phyloP scores from a whole-genome alignment of 257 asterid genomes.

The Pogostemon cablin region DNA sequence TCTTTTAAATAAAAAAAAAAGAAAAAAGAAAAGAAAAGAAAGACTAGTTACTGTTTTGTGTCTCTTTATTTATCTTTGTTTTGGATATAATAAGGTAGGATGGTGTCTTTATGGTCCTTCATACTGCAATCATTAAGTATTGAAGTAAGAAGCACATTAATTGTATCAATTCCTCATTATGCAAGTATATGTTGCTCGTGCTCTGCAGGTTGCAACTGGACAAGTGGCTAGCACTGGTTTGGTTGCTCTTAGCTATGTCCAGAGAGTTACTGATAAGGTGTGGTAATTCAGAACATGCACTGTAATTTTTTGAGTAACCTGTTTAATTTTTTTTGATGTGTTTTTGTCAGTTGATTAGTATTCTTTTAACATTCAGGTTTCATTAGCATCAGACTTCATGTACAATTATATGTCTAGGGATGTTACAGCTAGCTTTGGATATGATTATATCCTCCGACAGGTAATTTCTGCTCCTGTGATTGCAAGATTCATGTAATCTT shows the following conservation, averaged over 20 bases:
- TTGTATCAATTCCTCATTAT: slow-evolving; percentile 4
- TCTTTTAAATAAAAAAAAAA: too few species aligned
- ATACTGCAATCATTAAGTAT: neutral
- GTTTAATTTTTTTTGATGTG: neutral
- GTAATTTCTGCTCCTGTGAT: slow-evolving; percentile 40
- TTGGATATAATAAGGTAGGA: neutral
- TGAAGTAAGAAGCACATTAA: neutral
- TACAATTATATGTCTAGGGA: slow-evolving; percentile 86
- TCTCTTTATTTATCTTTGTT: neutral
- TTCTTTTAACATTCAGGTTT: slow-evolving; percentile 55
- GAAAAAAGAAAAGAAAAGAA: neutral
- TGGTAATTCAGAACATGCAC: slow-evolving; percentile 4
- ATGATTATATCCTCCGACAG: slow-evolving; percentile 92
- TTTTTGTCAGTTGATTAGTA: slow-evolving; percentile 23
- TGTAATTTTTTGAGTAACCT: neutral
- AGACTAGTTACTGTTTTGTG: neutral
- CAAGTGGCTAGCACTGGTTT: slow-evolving; percentile 95
- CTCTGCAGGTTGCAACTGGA: slow-evolving; percentile 82
- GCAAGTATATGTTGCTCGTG: slow-evolving; percentile 9
- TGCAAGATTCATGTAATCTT: slow-evolving; percentile 2
- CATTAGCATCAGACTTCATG: slow-evolving; percentile 92
- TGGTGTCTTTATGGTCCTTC: neutral
- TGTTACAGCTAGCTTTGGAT: slow-evolving; percentile 89
- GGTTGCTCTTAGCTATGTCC: slow-evolving; percentile 88
- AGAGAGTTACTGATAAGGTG: slow-evolving; percentile 88